These are phyloP conservation scores for Talaromyces sp. DNA, from an alignment of 2,329 filamentous ascomycete species.

Conservation along the genomic window DNA sequence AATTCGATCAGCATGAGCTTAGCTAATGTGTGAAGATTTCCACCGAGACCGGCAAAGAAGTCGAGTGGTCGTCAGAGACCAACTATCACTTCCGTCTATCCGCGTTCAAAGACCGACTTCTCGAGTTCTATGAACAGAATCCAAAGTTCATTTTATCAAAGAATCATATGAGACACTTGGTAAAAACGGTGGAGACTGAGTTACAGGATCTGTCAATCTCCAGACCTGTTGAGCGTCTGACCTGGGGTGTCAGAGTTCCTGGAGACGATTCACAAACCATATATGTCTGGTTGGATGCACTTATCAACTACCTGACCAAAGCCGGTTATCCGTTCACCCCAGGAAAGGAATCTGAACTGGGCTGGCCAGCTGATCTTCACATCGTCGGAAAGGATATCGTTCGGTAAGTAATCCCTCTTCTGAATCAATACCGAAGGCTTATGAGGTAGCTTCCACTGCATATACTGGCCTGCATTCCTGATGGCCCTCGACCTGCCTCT, in stretches of 20 bases:
- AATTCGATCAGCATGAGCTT: not conserved
- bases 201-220: constrained; percentile 89
- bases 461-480: constrained; percentile 97
- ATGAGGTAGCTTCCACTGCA: constrained; percentile 71
- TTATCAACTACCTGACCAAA: constrained; percentile 89
- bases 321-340: constrained; percentile 77
- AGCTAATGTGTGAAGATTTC: constrained; percentile 53
- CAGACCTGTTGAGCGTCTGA: constrained; percentile 71
- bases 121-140: constrained; percentile 76
- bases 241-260: constrained; percentile 88
- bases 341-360: constrained; percentile 58
- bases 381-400: constrained; percentile 96
- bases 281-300: constrained; percentile 96
- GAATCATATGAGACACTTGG: constrained; percentile 56
- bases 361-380: constrained; percentile 91
- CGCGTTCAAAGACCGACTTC: constrained; percentile 71
- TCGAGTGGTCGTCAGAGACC: constrained; percentile 89
- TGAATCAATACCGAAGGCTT: not conserved
- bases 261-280: constrained; percentile 83
- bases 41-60: constrained; percentile 83
- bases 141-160: constrained; percentile 73
- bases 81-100: constrained; percentile 96
- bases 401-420: constrained; percentile 46
- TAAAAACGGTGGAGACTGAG: constrained; percentile 64
- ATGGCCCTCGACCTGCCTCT: constrained; percentile 80